A percentile compares a stretch with the other conserved stretches of the same genome.
phyloP scores from a whole-genome alignment of 805 yeast genomes.

The Nakazawaea ambrosiae region DNA sequence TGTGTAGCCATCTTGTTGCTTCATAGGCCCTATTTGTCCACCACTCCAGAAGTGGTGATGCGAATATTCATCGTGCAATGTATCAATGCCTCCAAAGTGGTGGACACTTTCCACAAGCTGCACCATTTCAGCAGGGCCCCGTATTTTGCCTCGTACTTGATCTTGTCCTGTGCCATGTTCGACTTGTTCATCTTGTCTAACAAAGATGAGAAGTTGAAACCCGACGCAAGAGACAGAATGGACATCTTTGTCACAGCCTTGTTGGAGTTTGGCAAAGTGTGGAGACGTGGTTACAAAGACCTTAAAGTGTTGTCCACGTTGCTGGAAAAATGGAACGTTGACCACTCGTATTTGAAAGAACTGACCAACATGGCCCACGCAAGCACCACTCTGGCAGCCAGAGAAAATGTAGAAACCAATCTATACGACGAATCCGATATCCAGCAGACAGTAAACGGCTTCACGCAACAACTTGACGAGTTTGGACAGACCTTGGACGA shows the following conservation, averaged over 20 bases:
- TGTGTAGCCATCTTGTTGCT: conserved; percentile 20
- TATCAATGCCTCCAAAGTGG: conserved; percentile 17
- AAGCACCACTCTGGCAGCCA: not conserved
- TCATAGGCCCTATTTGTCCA: conserved; percentile 24
- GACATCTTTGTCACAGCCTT: conserved; percentile 18
- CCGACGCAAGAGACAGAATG: conserved; percentile 16
- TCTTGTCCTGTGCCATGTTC: conserved; percentile 25
- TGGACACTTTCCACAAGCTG: conserved; percentile 13
- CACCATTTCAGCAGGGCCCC: conserved; percentile 19
- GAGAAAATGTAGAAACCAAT: conserved; percentile 4
- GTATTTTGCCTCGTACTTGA: conserved; percentile 24
- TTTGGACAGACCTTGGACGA: too few species aligned
- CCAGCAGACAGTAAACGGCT: conserved; percentile 1
- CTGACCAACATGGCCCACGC: conserved; percentile 7
- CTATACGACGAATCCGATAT: conserved; percentile 1
- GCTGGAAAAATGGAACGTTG: conserved; percentile 21
- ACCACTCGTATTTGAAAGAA: conserved; percentile 6
- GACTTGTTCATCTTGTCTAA: conserved; percentile 24
- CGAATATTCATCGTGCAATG: conserved; percentile 19
- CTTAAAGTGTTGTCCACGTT: conserved; percentile 19
- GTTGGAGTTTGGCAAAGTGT: conserved; percentile 17
- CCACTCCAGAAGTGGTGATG: conserved; percentile 22
- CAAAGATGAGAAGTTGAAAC: conserved; percentile 17
- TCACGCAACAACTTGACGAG: conserved; percentile 1
- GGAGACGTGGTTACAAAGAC: conserved; percentile 26